Percentiles rank a stretch among this genome's conserved stretches.
Conservation (phyloP, 2,329 filamentous ascomycete genomes). For the Aschersonia sp. region DNA sequence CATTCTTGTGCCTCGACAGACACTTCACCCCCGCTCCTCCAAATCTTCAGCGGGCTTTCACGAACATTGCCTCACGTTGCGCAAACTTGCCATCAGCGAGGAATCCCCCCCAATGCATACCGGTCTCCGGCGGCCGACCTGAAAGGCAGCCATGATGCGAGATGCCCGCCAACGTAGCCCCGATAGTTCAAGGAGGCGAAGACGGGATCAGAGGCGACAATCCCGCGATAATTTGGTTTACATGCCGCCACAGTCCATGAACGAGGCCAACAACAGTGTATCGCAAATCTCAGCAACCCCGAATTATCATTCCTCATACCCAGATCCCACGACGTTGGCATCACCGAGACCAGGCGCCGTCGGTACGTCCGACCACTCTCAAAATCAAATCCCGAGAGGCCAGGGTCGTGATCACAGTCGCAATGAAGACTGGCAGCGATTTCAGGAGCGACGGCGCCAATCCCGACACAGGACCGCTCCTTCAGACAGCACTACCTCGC, state of each 20-base stretch:
- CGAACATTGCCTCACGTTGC: too few relatives aligned
- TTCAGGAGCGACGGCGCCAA: constrained; percentile 6
- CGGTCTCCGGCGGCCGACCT: neutral
- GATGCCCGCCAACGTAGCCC: constrained; percentile 41
- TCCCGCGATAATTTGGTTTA: constrained; percentile 14
- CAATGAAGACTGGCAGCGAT: constrained; percentile 1
- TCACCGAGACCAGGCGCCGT: constrained; percentile 1
- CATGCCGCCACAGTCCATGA: constrained; percentile 7
- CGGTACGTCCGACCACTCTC: neutral
- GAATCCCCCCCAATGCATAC: too few relatives aligned
- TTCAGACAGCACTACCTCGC: constrained; percentile 22
- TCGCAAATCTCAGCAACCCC: neutral
- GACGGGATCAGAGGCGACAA: constrained; percentile 16
- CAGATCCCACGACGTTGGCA: constrained; percentile 4
- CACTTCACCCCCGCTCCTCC: too few relatives aligned
- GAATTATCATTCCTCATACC: constrained; percentile 3
- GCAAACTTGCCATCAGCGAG: too few relatives aligned
- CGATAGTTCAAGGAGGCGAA: constrained; percentile 38
- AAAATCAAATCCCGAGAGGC: neutral
- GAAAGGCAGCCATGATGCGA: constrained; percentile 33
- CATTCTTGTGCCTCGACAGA: too few relatives aligned
- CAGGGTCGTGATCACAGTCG: neutral
- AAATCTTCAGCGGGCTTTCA: too few relatives aligned
- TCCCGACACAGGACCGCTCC: constrained; percentile 9
- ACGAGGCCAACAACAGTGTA: constrained; percentile 1